Evolutionary conservation across 305 asterid genomes (phyloP).

Genomic region (Solanum hybrid): DNA sequence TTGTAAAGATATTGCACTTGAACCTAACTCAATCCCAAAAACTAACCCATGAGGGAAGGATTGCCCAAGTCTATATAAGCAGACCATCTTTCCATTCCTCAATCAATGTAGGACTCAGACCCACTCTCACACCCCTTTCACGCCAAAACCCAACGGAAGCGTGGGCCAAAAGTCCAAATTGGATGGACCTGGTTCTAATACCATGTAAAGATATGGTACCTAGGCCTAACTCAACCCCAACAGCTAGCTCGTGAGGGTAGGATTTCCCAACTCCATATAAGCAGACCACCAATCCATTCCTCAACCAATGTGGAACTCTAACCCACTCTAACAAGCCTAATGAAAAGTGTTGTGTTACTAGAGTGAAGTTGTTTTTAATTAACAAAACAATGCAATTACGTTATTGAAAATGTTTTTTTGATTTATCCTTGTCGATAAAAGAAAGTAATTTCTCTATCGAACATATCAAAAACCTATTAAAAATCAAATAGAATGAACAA

Average conservation of each 20-base stretch:
- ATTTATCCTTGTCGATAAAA: background rate
- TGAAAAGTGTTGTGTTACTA: background rate
- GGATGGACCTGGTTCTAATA: background rate
- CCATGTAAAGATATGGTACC: background rate
- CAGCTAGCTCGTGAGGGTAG: background rate
- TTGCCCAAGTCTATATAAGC: background rate
- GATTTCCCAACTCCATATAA: background rate
- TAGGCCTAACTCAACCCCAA: background rate
- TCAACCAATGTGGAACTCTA: background rate
- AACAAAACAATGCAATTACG: background rate
- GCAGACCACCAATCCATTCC: background rate
- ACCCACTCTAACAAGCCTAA: background rate
- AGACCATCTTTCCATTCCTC: background rate
- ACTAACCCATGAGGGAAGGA: background rate
- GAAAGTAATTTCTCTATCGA: background rate
- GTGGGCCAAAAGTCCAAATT: background rate
- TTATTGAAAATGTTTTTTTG: background rate
- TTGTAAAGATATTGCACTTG: background rate
- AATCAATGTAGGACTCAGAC: background rate
- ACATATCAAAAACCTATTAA: background rate
- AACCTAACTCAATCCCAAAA: background rate
- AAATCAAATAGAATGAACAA: background rate
- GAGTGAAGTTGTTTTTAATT: background rate
- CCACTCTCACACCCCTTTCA: background rate
- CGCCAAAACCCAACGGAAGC: background rate